Evolutionary conservation across 331 rosid genomes (phyloP).

Genomic region (Rhamnella rubrinervis): DNA sequence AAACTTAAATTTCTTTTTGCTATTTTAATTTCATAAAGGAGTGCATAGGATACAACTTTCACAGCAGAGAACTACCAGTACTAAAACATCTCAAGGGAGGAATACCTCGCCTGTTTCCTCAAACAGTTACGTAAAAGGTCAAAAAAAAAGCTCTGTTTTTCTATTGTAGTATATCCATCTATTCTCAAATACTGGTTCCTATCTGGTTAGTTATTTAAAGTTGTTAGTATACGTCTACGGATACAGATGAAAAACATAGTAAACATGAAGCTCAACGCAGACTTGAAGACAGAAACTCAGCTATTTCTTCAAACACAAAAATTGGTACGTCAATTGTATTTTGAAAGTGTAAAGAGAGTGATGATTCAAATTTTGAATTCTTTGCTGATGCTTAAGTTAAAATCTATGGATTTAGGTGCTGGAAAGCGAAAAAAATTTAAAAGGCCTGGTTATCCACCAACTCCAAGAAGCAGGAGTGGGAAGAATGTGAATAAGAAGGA

Average conservation of each 20-base stretch:
- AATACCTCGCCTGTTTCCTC: slow-evolving; percentile 2
- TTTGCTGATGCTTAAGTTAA: not conserved
- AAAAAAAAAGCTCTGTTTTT: too few species aligned
- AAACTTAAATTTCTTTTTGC: not conserved
- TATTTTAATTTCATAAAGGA: slow-evolving; percentile 2
- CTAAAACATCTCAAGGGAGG: not conserved
- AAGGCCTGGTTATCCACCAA: slow-evolving; percentile 1
- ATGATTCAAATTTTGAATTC: not conserved
- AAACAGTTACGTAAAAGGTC: not conserved
- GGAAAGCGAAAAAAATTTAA: not conserved
- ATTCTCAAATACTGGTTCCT: too few species aligned
- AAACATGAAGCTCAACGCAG: slow-evolving; percentile 3
- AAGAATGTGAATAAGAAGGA: slow-evolving; percentile 14
- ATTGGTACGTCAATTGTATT: not conserved
- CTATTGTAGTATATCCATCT: too few species aligned
- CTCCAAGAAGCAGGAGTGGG: not conserved
- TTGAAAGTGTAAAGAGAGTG: not conserved
- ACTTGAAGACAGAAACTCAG: slow-evolving; percentile 4
- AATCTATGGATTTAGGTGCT: slow-evolving; percentile 1
- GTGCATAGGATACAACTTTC: not conserved
- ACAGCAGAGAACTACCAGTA: not conserved
- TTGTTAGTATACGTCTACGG: not conserved
- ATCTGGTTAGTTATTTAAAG: too few species aligned
- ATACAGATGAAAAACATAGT: slow-evolving; percentile 12
- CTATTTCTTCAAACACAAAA: slow-evolving; percentile 12